Evolutionary conservation across 768 basidiomycete genomes (phyloP).

Genomic region (Agaricus subrufescens): DNA sequence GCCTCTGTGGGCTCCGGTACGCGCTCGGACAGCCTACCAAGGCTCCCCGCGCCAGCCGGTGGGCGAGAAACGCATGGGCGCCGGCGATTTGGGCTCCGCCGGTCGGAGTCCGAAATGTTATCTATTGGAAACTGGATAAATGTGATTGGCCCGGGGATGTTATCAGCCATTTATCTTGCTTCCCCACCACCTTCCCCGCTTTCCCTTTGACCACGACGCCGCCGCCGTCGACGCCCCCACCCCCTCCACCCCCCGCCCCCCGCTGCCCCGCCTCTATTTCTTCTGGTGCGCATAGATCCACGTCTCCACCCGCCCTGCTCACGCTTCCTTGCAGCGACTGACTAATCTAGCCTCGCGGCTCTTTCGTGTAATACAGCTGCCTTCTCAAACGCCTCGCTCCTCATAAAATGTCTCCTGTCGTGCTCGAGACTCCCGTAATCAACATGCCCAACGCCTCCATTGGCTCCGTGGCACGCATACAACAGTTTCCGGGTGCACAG

Average conservation of each 20-base stretch:
- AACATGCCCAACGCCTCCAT: constrained; percentile 43
- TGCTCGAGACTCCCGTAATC: constrained; percentile 49
- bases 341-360: constrained; percentile 17
- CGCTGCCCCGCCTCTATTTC: constrained; percentile 1
- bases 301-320: neutral
- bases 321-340: constrained; percentile 2
- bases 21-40: neutral
- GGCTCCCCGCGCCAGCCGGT: neutral
- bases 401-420: constrained; percentile 49
- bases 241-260: constrained; percentile 3
- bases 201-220: constrained; percentile 14
- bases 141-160: constrained; percentile 12
- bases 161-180: constrained; percentile 11
- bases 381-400: neutral
- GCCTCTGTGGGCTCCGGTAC: neutral
- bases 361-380: constrained; percentile 11
- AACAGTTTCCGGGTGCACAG: constrained; percentile 29
- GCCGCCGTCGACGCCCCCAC: constrained; percentile 10
- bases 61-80: neutral
- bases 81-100: neutral
- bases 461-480: constrained; percentile 41
- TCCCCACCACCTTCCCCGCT: constrained; percentile 7
- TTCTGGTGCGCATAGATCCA: neutral
- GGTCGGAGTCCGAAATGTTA: constrained; percentile 7
- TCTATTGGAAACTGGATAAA: constrained; percentile 16